Conservation (phyloP, 306 rosid species). For the Potentilla sterilis region DNA sequence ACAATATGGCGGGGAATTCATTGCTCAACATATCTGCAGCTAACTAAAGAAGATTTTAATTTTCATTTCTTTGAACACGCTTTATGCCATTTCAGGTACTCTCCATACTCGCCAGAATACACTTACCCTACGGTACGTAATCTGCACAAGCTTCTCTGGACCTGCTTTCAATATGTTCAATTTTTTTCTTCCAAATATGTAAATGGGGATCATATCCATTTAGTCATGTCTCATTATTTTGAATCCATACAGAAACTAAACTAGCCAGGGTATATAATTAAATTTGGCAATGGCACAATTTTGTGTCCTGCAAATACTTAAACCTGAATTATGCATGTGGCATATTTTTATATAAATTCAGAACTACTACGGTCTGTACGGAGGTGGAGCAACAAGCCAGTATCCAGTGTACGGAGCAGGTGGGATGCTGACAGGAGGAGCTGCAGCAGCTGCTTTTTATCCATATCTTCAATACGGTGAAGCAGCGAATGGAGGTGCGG, state of each 20-base stretch:
- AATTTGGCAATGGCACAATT: not conserved
- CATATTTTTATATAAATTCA: slow-evolving; percentile 18
- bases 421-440: slow-evolving; percentile 66
- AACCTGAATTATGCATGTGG: not conserved
- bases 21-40: no score
- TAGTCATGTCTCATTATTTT: not conserved
- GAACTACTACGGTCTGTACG: slow-evolving; percentile 87
- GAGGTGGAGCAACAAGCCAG: slow-evolving; percentile 78
- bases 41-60: no score
- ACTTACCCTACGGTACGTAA: slow-evolving; percentile 68
- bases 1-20: no score
- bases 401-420: slow-evolving; percentile 76
- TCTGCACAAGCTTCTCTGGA: slow-evolving; percentile 36
- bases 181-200: not conserved
- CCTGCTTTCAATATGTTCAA: not conserved
- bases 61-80: not conserved
- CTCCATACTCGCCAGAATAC: slow-evolving; percentile 92
- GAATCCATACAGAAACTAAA: not conserved
- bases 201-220: no score
- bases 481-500: slow-evolving; percentile 34
- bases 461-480: slow-evolving; percentile 79
- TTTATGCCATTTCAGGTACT: slow-evolving; percentile 60
- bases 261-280: not conserved
- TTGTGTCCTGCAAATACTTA: not conserved
- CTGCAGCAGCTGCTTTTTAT: slow-evolving; percentile 57